Percentiles rank a stretch among this genome's conserved stretches.
Conservation (phyloP, 2,329 filamentous ascomycete species). For the Hymenoscyphus albidus region DNA sequence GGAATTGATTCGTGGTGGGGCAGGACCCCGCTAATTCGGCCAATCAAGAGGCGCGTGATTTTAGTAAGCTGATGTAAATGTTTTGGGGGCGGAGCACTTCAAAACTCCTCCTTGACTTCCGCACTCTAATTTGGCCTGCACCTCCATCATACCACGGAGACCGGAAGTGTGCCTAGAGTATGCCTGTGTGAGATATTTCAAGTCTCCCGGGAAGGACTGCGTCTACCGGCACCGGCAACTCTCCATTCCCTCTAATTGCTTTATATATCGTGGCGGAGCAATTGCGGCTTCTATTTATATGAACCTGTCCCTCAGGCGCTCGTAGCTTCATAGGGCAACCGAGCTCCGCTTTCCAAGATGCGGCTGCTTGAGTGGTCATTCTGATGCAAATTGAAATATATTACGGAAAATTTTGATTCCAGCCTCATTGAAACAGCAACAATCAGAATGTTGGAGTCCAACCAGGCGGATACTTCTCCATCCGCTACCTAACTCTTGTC, state of each 20-base stretch:
- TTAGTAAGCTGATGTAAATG: not conserved
- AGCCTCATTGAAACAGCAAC: not conserved
- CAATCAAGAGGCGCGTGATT: not conserved
- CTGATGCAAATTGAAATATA: not conserved
- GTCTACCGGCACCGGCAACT: not conserved
- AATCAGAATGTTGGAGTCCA: not conserved
- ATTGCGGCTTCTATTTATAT: not conserved
- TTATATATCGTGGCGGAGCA: not conserved
- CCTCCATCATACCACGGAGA: not conserved
- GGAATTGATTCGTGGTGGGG: not conserved
- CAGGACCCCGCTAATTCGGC: not conserved
- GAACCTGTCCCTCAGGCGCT: not conserved
- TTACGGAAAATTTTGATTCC: not conserved
- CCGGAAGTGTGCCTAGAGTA: not conserved
- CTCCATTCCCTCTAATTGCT: not conserved
- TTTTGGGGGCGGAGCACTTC: not conserved
- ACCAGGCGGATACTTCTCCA: not conserved
- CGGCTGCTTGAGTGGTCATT: not conserved
- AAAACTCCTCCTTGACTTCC: not conserved
- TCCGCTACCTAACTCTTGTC: not conserved
- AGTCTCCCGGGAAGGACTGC: not conserved
- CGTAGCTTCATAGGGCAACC: not conserved
- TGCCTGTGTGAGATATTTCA: not conserved
- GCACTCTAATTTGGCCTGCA: not conserved
- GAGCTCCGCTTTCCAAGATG: not conserved